These are phyloP conservation scores for Lipomyces japonicus DNA, from an alignment of 805 yeast genomes.

Conservation along the genomic window DNA sequence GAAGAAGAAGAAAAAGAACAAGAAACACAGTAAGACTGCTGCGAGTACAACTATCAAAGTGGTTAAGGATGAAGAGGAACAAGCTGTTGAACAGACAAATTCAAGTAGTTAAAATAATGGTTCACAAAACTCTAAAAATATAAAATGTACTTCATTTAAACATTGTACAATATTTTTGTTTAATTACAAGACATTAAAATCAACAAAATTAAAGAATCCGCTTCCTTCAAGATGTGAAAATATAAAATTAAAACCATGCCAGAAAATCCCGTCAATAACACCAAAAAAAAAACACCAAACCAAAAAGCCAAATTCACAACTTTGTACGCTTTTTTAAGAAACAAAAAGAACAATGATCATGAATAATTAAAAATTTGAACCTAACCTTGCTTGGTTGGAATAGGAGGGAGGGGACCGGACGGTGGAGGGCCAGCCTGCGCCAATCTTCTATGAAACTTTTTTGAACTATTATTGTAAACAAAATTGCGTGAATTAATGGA, in stretches of 20 bases:
- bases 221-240: not conserved
- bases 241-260: no score
- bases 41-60: slow-evolving; percentile 1
- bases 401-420: slow-evolving; percentile 10
- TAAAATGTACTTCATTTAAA: no score
- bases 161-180: no score
- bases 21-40: not conserved
- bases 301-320: no score
- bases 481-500: not conserved
- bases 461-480: not conserved
- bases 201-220: not conserved
- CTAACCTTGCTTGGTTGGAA: slow-evolving; percentile 4
- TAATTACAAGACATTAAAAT: no score
- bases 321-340: no score
- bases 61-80: slow-evolving; percentile 4
- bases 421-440: slow-evolving; percentile 10
- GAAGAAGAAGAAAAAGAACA: slow-evolving; percentile 18
- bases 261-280: no score
- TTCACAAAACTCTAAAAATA: no score
- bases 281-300: no score
- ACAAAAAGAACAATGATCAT: not conserved
- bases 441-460: not conserved
- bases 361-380: not conserved
- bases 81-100: no score
- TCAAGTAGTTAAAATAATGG: no score